A percentile compares a stretch with the other conserved stretches of the same genome.
Evolutionary conservation across 2,329 filamentous ascomycete genomes (phyloP).

Genomic region (Albifimbria verrucaria): DNA sequence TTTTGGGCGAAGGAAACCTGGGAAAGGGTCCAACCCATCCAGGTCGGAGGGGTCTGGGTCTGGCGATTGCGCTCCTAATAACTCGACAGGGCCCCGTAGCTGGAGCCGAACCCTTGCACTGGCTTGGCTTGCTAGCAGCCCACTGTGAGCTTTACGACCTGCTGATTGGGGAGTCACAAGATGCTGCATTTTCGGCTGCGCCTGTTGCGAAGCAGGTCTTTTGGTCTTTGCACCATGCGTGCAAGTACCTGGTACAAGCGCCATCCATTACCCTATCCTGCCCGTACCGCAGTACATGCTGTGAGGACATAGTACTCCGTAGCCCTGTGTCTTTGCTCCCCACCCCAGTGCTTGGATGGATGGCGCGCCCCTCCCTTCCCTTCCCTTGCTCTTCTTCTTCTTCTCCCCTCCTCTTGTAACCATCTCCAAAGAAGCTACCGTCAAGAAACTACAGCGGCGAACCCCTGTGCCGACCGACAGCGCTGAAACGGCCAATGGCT

Average conservation of each 20-base stretch:
- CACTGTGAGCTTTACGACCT: neutral
- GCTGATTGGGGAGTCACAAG: conserved; percentile 5
- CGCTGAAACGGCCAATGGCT: neutral
- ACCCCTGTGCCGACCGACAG: too few species aligned
- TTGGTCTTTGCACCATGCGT: neutral
- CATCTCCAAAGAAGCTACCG: too few species aligned
- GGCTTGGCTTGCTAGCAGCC: neutral
- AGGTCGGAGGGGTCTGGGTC: conserved; percentile 2
- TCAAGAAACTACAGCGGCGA: neutral
- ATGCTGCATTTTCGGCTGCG: too few species aligned
- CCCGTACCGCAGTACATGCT: too few species aligned
- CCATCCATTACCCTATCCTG: too few species aligned
- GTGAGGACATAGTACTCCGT: too few species aligned
- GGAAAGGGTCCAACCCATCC: conserved; percentile 3
- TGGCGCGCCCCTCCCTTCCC: too few species aligned
- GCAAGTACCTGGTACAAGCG: neutral
- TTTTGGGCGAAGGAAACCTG: neutral
- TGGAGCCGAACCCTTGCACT: neutral
- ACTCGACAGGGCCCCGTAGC: conserved; percentile 1
- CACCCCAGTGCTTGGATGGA: too few species aligned
- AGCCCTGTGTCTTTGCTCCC: too few species aligned
- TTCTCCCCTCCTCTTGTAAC: too few species aligned
- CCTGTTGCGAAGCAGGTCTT: too few species aligned
- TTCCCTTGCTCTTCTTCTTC: too few species aligned
- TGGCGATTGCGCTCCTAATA: conserved; percentile 2